A percentile compares a stretch with the other conserved stretches of the same genome.
Conservation (phyloP, 257 asterid genomes). For the Solanum chiquidenum region DNA sequence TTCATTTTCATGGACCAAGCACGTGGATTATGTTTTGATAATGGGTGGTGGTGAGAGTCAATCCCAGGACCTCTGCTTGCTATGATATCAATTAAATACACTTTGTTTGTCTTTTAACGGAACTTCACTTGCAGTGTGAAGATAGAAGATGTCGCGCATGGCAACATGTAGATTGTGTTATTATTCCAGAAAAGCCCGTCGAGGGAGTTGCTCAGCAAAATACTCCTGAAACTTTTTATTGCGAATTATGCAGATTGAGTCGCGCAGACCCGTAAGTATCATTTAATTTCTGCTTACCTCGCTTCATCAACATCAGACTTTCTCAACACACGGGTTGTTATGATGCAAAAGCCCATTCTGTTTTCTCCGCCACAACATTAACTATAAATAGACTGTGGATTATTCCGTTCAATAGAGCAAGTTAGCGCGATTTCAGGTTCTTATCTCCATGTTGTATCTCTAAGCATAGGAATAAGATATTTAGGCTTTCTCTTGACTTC, state of each 20-base stretch:
- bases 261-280: conserved; percentile 91
- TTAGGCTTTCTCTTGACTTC: not conserved
- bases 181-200: conserved; percentile 69
- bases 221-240: conserved; percentile 64
- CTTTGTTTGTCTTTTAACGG: not conserved
- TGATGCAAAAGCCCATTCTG: not conserved
- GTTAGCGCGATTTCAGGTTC: not conserved
- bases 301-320: not conserved
- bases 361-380: not conserved
- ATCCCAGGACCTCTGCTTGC: not conserved
- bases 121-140: conserved; percentile 61
- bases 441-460: not conserved
- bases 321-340: not conserved
- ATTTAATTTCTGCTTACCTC: not conserved
- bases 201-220: conserved; percentile 43
- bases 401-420: not conserved
- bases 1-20: not conserved
- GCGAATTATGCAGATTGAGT: conserved; percentile 78
- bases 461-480: not conserved
- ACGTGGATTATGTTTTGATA: not conserved
- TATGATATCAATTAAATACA: not conserved
- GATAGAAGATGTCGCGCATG: conserved; percentile 72
- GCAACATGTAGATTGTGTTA: conserved; percentile 88
- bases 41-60: not conserved
- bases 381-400: not conserved